Conservation (phyloP, 768 basidiomycete species). For the Auriscalpium microsporum region DNA sequence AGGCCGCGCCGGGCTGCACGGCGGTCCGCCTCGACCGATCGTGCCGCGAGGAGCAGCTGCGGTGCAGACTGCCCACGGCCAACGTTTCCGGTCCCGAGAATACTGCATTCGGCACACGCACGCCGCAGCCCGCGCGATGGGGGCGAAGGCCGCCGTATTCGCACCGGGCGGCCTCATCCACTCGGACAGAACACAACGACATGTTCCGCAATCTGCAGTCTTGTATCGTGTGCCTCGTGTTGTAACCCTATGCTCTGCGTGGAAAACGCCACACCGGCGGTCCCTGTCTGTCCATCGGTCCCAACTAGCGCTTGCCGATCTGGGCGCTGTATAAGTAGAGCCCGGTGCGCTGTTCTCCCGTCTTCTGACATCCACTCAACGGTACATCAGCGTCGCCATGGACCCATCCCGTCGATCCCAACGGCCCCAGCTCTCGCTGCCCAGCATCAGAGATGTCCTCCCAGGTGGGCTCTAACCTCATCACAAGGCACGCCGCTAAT, state of each 20-base stretch:
- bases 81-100: neutral
- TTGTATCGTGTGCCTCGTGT: neutral
- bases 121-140: neutral
- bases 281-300: conserved; percentile 2
- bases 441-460: conserved; percentile 23
- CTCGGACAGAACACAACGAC: neutral
- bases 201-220: neutral
- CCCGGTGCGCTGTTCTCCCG: neutral
- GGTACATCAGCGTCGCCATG: conserved; percentile 1
- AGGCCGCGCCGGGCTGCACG: neutral
- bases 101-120: conserved; percentile 3
- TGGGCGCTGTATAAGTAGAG: conserved; percentile 12
- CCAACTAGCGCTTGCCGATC: conserved; percentile 14
- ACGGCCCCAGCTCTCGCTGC: conserved; percentile 15
- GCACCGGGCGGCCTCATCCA: neutral
- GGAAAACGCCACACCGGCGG: conserved; percentile 17
- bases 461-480: conserved; percentile 15
- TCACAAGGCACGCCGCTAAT: no score
- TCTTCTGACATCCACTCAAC: neutral
- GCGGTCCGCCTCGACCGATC: neutral
- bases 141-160: conserved; percentile 1
- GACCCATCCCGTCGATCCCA: conserved; percentile 6
- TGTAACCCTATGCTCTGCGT: conserved; percentile 1
- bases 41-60: neutral
- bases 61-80: neutral